A percentile compares a stretch with the other conserved stretches of the same genome.
These are phyloP conservation scores for Vaccinium myrtillus DNA, from an alignment of 148 eudicot genomes.

Conservation along the genomic window DNA sequence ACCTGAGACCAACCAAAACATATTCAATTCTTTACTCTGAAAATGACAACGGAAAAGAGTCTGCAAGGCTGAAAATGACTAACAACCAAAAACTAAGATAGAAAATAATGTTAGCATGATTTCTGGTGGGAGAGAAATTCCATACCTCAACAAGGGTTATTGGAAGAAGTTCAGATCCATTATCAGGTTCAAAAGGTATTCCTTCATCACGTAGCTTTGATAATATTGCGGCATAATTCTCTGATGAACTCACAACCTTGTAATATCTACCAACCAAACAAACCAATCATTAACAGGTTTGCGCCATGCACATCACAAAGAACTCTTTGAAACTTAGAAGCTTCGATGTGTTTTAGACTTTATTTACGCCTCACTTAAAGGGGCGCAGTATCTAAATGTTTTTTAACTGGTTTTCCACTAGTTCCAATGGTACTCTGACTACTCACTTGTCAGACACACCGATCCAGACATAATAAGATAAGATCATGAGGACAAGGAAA, in stretches of 20 bases:
- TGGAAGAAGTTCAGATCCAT: constrained; percentile 82
- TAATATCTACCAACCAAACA: constrained; percentile 49
- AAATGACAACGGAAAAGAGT: neutral
- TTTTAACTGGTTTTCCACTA: neutral
- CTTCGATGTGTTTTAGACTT: neutral
- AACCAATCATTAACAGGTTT: constrained; percentile 1
- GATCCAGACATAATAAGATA: neutral
- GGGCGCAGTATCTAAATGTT: neutral
- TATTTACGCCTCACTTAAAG: neutral
- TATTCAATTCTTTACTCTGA: neutral
- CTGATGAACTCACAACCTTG: constrained; percentile 76
- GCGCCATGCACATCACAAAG: neutral
- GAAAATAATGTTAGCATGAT: neutral
- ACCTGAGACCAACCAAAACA: constrained; percentile 43
- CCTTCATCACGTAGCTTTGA: constrained; percentile 82
- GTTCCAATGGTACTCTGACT: neutral
- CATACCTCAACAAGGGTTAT: constrained; percentile 69
- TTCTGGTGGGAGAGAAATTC: neutral
- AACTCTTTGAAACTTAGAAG: neutral
- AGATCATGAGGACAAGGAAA: neutral
- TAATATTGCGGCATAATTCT: constrained; percentile 58
- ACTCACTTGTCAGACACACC: neutral
- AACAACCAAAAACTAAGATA: neutral
- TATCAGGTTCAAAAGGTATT: constrained; percentile 75
- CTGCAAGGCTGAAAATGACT: neutral